Evolutionary conservation across 1,284 basidiomycete species (phyloP), one percentile per base, ranked within the genome.

Genomic region (Austroboletus novae-zelandiae): DNA sequence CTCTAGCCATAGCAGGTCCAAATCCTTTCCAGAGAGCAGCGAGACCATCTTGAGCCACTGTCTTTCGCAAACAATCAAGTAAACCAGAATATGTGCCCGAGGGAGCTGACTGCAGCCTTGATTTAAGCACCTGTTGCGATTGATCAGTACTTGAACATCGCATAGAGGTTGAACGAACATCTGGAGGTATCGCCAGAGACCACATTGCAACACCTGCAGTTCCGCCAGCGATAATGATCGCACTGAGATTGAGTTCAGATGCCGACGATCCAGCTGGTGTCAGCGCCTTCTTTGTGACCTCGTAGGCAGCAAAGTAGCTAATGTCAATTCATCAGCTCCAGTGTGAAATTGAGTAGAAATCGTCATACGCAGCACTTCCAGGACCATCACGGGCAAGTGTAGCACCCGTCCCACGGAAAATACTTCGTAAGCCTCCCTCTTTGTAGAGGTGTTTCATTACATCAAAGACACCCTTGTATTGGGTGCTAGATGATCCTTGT

Each of bases 171-270:
- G 43, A 11, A 74, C 89, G 57, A 62, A 93, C 94, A 72, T 98
- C 94, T 43, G 94, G 94, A 47, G 94, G 94, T 59, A 98, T 96
- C 30, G 91, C 94, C 59, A 97, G 78, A 31, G 90, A 79, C 95
- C 95, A 98, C 97, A 99, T 99, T 41, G 94, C 94, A 32, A 99
- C 85, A 64, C 97, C 97, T 9, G 97, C 97, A 48, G 84, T 86
- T 55, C 95, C 96, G 64, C 97, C 97, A 40, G 97, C 94, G 47
- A 95, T 64, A 62, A 98, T 89, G 63, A 99, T 84, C 29, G 91
- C 89, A 41, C 89, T 78, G 35, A 99, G 78, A 65, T 95, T 92
- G 54, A 99, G 79, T 50, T 97, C 85, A 32, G 85, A 80, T 5
- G 91, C 77, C 11, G 84, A 83, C 35, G 87, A 77, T 30, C 87